These are phyloP conservation scores for Saprolegnia parasitica DNA, from an alignment of 352 stramenopile species.

Conservation along the genomic window DNA sequence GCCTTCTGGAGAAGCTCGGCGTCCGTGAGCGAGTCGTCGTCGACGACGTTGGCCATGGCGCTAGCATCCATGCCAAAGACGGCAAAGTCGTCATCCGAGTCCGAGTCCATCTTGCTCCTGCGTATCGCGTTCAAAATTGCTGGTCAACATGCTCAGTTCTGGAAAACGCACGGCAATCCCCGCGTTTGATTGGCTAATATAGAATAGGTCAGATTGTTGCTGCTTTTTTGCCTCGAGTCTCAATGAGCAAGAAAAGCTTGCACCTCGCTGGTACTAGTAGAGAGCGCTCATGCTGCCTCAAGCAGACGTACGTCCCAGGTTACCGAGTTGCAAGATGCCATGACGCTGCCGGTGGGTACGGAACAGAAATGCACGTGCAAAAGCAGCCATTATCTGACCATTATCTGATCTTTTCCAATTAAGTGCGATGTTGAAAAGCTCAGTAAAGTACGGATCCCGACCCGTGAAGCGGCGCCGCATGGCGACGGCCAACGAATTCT, in stretches of 20 bases:
- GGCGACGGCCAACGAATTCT: slow-evolving; percentile 11
- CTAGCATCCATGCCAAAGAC: slow-evolving; percentile 22
- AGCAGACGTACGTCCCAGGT: too few relatives aligned
- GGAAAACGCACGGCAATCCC: not conserved
- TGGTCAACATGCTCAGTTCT: slow-evolving; percentile 1
- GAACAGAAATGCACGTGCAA: too few relatives aligned
- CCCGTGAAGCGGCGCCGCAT: not conserved
- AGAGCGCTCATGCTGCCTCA: too few relatives aligned
- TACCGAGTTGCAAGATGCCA: too few relatives aligned
- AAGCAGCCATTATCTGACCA: not conserved
- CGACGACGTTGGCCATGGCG: not conserved
- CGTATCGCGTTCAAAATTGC: slow-evolving; percentile 16
- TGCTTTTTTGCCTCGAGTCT: too few relatives aligned
- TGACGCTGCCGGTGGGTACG: too few relatives aligned
- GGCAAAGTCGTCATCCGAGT: slow-evolving; percentile 18
- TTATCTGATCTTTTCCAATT: not conserved
- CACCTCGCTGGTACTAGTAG: too few relatives aligned
- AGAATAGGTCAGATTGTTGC: not conserved
- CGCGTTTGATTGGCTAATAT: slow-evolving; percentile 9
- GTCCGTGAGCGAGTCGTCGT: slow-evolving; percentile 21
- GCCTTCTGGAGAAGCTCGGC: slow-evolving; percentile 37
- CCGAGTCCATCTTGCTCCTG: slow-evolving; percentile 9
- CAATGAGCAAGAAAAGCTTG: too few relatives aligned
- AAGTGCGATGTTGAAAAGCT: not conserved
- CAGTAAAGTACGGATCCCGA: not conserved